phyloP scores from a whole-genome alignment of 371 early-diverging fungal species.

The Rhizopus microsporus region DNA sequence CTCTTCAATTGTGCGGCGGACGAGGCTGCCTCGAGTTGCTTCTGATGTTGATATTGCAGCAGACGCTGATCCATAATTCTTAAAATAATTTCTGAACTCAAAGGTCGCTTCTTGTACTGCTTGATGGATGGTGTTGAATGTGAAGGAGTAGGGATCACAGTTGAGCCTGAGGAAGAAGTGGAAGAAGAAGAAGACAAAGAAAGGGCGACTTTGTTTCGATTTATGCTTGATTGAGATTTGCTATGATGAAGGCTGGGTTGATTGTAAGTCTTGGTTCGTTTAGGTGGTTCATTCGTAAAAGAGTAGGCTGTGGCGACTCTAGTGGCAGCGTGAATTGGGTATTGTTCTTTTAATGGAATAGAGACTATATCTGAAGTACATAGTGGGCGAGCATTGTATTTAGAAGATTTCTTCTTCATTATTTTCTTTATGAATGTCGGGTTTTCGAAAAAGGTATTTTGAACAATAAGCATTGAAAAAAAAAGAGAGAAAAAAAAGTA shows the following conservation, averaged over 20 bases:
- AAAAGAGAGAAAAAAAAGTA: background rate
- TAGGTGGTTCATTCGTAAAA: background rate
- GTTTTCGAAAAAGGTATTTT: conserved; percentile 17
- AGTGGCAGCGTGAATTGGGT: conserved; percentile 6
- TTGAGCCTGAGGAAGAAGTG: conserved; percentile 15
- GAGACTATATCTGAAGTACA: conserved; percentile 19
- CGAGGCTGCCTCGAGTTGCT: background rate
- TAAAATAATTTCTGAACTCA: conserved; percentile 21
- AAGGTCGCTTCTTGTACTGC: conserved; percentile 15
- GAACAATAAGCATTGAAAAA: background rate
- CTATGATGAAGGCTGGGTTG: conserved; percentile 5
- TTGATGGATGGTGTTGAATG: background rate
- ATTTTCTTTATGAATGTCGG: conserved; percentile 29
- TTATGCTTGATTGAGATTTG: conserved; percentile 4
- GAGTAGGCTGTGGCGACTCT: conserved; percentile 5
- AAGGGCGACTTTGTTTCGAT: conserved; percentile 3
- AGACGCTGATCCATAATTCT: conserved; percentile 27
- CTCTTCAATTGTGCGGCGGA: background rate
- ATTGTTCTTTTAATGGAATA: conserved; percentile 10
- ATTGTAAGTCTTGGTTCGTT: conserved; percentile 25
- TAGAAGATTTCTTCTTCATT: conserved; percentile 19
- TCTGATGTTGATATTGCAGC: conserved; percentile 11
- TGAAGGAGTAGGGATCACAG: conserved; percentile 7
- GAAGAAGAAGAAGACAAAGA: conserved; percentile 8
- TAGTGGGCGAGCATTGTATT: conserved; percentile 17